Evolutionary conservation across 306 rosid species (phyloP), one percentile per base, ranked within the genome.

Genomic region (Gillenia trifoliata): DNA sequence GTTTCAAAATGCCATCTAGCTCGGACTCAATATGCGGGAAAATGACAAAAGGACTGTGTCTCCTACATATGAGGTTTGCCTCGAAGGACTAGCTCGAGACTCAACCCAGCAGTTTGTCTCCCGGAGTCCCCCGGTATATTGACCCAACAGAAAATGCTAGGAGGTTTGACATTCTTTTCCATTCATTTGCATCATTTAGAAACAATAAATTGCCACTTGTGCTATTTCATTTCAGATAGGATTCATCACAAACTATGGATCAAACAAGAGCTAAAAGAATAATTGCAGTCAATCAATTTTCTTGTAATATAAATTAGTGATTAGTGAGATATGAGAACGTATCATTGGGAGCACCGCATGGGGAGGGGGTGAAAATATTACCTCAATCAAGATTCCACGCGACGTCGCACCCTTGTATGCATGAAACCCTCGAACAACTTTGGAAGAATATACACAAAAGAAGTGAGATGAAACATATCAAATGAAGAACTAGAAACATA

Each of bases 351-450:
- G 15, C n/a, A n/a, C n/a, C n/a, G n/a, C n/a, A 22, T n/a, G n/a
- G n/a, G 60, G 60, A 9, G 10, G 60, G 75, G 50, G 33, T 52
- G n/a, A 54, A 70, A 68, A 79, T 17, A 61, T 55, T 80, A 91
- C 97, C 96, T 88, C 91, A 88, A 93, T 93, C 85, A 80, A 68
- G 96, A 87, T 78, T 91, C n/a, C 84, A 93, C 97, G 40, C 97
- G 97, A 50, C 98, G 96, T n/a, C 98, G 87, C 98, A 91, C 91
- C 84, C 98, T 78, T n/a, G n/a, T 87, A 87, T 93, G 98, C 98
- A 93, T 93, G 85, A 93, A 93, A 66, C 97, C 97, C 85, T 91
- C 98, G 98, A 93, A 75, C 98, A n/a, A 91, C 98, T n/a, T n/a
- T 93, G 66, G 61, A 50, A 56, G 68, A 74, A 74, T 66, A 40